phyloP scores from a whole-genome alignment of 306 rosid species.

The Cucumis sativus region Cucumber_9930_V3 NC_026661.2:11443001-11443500 shows the following conservation, averaged over 20 bases:
- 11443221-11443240: background rate
- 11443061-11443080: background rate
- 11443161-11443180: background rate
- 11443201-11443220: background rate
- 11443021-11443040: too few species aligned
- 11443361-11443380: background rate
- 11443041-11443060: too few species aligned
- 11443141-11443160: conserved; percentile 1
- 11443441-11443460: background rate
- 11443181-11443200: background rate
- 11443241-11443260: background rate
- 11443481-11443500: background rate
- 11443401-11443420: background rate
- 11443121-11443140: background rate
- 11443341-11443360: background rate
- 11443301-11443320: background rate
- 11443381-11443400: background rate
- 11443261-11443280: background rate
- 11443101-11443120: background rate
- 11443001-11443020: too few species aligned
- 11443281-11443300: background rate
- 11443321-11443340: conserved; percentile 3
- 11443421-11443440: background rate
- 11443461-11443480: background rate
- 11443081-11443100: background rate